phyloP scores from a whole-genome alignment of 2,329 filamentous ascomycete genomes.

The Ilyonectria robusta region DNA sequence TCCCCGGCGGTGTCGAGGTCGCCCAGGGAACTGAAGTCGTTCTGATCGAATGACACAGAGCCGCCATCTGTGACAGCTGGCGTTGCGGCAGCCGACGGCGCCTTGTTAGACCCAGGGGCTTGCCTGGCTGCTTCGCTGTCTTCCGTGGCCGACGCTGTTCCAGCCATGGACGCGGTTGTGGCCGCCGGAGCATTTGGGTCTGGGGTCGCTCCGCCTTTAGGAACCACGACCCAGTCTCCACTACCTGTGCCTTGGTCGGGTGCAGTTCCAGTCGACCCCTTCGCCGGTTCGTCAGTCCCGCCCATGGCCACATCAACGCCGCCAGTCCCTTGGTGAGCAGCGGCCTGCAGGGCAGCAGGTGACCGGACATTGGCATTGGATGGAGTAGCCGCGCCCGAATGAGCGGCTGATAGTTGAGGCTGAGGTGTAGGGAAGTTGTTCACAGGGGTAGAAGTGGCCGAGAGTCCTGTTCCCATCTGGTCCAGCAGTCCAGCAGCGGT shows the following conservation, averaged over 20 bases:
- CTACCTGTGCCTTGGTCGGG: slow-evolving; percentile 65
- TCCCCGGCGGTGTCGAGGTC: slow-evolving; percentile 81
- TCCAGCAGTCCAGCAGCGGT: slow-evolving; percentile 77
- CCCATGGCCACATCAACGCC: slow-evolving; percentile 65
- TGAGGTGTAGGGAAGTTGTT: slow-evolving; percentile 75
- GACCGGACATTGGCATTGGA: slow-evolving; percentile 63
- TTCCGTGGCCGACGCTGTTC: slow-evolving; percentile 47
- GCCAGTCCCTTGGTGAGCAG: slow-evolving; percentile 34
- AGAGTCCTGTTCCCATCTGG: slow-evolving; percentile 76
- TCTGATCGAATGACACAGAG: slow-evolving; percentile 65
- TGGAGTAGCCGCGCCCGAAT: slow-evolving; percentile 72
- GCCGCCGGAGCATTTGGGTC: slow-evolving; percentile 48
- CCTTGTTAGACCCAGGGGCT: slow-evolving; percentile 32
- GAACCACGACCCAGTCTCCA: slow-evolving; percentile 83
- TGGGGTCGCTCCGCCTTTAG: slow-evolving; percentile 69
- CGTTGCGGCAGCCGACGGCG: slow-evolving; percentile 40
- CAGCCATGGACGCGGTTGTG: slow-evolving; percentile 30
- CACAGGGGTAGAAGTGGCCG: slow-evolving; percentile 71
- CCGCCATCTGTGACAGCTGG: slow-evolving; percentile 55
- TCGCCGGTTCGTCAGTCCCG: slow-evolving; percentile 60
- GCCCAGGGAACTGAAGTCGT: slow-evolving; percentile 75
- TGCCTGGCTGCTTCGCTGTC: slow-evolving; percentile 42
- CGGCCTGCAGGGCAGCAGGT: slow-evolving; percentile 54
- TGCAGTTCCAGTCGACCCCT: slow-evolving; percentile 57
- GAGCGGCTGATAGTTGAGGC: slow-evolving; percentile 67